Evolutionary conservation across 768 basidiomycete genomes (phyloP).

Genomic region (Termitomyces eurrhizus): DNA sequence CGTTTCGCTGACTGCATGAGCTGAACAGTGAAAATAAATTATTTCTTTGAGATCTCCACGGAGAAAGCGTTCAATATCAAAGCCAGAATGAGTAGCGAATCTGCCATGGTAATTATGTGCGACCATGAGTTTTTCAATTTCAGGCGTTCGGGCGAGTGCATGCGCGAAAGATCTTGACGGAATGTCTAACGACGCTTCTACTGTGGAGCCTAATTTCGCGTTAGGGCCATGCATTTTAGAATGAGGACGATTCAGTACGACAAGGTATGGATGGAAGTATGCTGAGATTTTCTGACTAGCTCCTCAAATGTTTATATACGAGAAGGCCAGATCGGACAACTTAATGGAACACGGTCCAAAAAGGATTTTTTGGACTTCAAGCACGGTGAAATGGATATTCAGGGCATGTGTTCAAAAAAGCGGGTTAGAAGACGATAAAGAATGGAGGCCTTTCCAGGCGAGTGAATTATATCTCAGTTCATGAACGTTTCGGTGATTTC

Average conservation of each 20-base stretch:
- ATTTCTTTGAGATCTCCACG: conserved; percentile 6
- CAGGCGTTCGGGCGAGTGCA: conserved; percentile 2
- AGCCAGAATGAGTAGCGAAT: conserved; percentile 11
- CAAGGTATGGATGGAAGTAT: not conserved
- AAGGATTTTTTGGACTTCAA: not conserved
- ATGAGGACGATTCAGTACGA: not conserved
- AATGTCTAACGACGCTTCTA: not conserved
- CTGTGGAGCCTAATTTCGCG: not conserved
- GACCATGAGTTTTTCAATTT: conserved; percentile 8
- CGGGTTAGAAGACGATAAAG: not conserved
- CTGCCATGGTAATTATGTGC: conserved; percentile 6
- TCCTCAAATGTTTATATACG: not conserved
- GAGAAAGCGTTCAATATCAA: conserved; percentile 2
- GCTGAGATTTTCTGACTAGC: not conserved
- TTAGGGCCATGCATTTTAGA: not conserved
- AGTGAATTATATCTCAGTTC: not conserved
- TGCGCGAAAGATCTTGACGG: conserved; percentile 8
- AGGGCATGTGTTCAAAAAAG: no score
- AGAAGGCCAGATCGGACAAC: not conserved
- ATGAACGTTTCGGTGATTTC: not conserved
- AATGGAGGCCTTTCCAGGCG: conserved; percentile 3
- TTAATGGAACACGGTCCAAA: not conserved
- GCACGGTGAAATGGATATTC: not conserved
- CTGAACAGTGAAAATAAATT: conserved; percentile 7
- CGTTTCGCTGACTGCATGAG: conserved; percentile 1